Evolutionary conservation across 345 rosid genomes (phyloP), one percentile per base, ranked within the genome.

Genomic region (Populus alba): DNA sequence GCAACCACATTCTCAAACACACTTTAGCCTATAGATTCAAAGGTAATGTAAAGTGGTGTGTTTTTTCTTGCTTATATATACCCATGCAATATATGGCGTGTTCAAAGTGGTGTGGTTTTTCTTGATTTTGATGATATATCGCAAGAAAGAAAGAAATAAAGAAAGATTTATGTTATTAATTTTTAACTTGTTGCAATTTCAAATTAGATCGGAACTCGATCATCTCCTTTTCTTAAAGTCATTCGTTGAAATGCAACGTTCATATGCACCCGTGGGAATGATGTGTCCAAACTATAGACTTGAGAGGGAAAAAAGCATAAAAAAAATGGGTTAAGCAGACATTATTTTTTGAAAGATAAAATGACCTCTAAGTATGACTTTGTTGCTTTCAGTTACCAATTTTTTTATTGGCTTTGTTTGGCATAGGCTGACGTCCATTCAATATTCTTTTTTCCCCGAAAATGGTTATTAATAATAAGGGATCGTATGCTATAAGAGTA

Each of bases 281-380:
- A 61, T 73, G 67, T 27, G 10, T 23, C 8, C 18, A 47, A 74
- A 37, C 66, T 37, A 41, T 47, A 68, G 84, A 73, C 69, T 74
- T 69, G 38, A 49, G 37, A n/a, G 29, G 68, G 66, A 61, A 29
- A 29, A 18, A 77, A 73, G 3, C 23, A 53, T 53, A 6, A 53
- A 18, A 18, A 53, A 15, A 53, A 53, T 53, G 59, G 59, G 59
- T 18, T 53, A 22, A 53, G 23, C 3, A 53, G 2, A 53, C 59
- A 53, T 18, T 53, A 53, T 53, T 53, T 6, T 18, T 20, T 20
- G n/a, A 53, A 18, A 53, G 10, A 2, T 18, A 51, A 47, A 0
- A 51, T 20, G 59, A 51, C 9, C 59, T 53, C 8, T 7, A n/a
- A 18, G 8, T 20, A 18, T 53, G 59, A 20, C 20, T 6, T 18